A percentile compares a stretch with the other conserved stretches of the same genome.
Conservation (phyloP, 169 alveolate genomes). For the Eimeria praecox region DNA sequence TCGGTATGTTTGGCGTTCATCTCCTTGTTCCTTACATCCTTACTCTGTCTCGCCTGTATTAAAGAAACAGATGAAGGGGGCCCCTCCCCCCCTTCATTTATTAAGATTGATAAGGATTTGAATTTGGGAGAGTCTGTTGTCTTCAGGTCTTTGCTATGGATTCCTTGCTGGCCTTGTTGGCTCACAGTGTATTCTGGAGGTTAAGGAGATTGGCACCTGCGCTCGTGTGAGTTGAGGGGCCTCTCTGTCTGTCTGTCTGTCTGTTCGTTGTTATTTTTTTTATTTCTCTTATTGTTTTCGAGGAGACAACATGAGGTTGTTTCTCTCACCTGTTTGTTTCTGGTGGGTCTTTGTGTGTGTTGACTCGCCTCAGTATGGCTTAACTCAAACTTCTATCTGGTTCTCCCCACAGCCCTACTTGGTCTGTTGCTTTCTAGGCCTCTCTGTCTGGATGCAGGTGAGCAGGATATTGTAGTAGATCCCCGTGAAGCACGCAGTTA, state of each 20-base stretch:
- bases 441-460: conserved; percentile 87
- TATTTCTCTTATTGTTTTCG: too few species aligned
- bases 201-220: conserved; percentile 91
- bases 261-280: background rate
- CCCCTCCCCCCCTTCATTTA: background rate
- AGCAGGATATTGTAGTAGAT: background rate
- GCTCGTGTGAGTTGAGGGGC: conserved; percentile 65
- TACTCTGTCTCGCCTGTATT: background rate
- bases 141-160: conserved; percentile 89
- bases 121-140: background rate
- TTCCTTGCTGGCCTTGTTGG: conserved; percentile 91
- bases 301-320: too few species aligned
- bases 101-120: background rate
- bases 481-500: background rate
- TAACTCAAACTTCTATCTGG: conserved; percentile 83
- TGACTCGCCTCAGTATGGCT: conserved; percentile 71
- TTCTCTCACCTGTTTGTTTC: too few species aligned
- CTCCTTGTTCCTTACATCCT: background rate
- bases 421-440: conserved; percentile 86
- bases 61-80: background rate
- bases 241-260: background rate
- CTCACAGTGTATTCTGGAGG: conserved; percentile 91
- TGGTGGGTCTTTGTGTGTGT: background rate
- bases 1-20: background rate
- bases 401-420: conserved; percentile 88